phyloP scores from a whole-genome alignment of 2,329 filamentous ascomycete species.

The Penicillium corylophilum region DNA sequence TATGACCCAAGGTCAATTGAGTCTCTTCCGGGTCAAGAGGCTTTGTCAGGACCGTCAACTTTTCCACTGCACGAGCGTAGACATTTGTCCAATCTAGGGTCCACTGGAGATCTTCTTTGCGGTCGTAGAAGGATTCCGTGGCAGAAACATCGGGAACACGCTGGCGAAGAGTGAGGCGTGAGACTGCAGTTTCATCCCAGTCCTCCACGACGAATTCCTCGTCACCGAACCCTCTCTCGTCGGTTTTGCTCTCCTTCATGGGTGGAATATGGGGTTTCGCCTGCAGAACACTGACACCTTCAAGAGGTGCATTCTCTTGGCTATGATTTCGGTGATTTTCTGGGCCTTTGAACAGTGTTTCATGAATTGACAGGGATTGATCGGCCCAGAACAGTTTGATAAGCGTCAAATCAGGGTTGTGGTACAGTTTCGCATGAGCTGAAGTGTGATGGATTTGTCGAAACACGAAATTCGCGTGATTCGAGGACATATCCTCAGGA shows the following conservation, averaged over 20 bases:
- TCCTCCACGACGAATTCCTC: conserved; percentile 42
- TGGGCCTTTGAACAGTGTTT: conserved; percentile 32
- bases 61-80: conserved; percentile 28
- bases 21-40: background rate
- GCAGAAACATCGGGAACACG: conserved; percentile 10
- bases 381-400: conserved; percentile 39
- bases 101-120: conserved; percentile 24
- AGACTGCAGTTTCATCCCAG: conserved; percentile 30
- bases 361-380: conserved; percentile 33
- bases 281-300: conserved; percentile 21
- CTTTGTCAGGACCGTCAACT: conserved; percentile 1
- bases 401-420: conserved; percentile 26
- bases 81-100: conserved; percentile 29
- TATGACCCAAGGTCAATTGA: conserved; percentile 20
- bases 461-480: conserved; percentile 36
- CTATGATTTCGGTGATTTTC: conserved; percentile 6
- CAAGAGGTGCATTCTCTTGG: conserved; percentile 14
- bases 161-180: conserved; percentile 6
- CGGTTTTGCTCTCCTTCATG: conserved; percentile 5
- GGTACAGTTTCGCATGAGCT: conserved; percentile 14
- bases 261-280: conserved; percentile 20
- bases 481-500: conserved; percentile 6
- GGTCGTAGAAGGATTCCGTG: background rate
- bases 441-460: conserved; percentile 30
- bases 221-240: conserved; percentile 13